Base-by-base conservation (phyloP, 2,329 filamentous ascomycete species). In the Colletotrichum tanaceti region DNA sequence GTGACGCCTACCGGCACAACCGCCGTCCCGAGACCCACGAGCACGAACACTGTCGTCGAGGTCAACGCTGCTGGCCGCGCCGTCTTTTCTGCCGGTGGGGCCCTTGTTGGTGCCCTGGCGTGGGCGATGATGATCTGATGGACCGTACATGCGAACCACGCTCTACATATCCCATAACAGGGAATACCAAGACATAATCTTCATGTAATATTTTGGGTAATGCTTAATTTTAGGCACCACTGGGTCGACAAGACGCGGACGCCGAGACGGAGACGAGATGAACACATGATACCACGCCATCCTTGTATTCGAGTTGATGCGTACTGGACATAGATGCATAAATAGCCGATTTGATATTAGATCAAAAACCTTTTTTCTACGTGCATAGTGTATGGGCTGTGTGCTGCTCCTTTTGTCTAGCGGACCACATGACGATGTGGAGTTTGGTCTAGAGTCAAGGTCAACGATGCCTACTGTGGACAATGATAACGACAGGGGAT, bases 281-380 rank as follows among this genome's bases (percentile, higher is more conserved):
- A 54, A 50, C 52, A 44, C 43, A 68, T 68, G 65, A 68, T 68
- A 68, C 62, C 62, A 68, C 44, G 55, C 43, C 49, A 35, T 50
- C 38, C 55, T 35, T 53, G 64, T 20, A 60, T 28, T 65, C 38
- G 63, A 38, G 47, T 28, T 57, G 16, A 58, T n/a, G 13, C 22
- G 55, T 57, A 65, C 55, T 41, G 44, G 16, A 68, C 7, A 65
- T 57, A 46, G 46, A 54, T 28, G 65, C 38, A 44, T 47, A 50
- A 49, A 24, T 58, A 38, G 58, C 11, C 14, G 14, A 38, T 24
- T 58, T 55, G 13, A 24, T 35, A 3, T 4, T 39, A 35, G 55
- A 22, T 20, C 5, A 55, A 41, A 52, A 63, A 5, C 9, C 5
- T 20, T 32, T 18, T 38, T 39, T 14, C n/a, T 11, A 35, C 28